Base-by-base conservation (phyloP, 2,329 filamentous ascomycete species). In the Trichoderma harzianum region DNA sequence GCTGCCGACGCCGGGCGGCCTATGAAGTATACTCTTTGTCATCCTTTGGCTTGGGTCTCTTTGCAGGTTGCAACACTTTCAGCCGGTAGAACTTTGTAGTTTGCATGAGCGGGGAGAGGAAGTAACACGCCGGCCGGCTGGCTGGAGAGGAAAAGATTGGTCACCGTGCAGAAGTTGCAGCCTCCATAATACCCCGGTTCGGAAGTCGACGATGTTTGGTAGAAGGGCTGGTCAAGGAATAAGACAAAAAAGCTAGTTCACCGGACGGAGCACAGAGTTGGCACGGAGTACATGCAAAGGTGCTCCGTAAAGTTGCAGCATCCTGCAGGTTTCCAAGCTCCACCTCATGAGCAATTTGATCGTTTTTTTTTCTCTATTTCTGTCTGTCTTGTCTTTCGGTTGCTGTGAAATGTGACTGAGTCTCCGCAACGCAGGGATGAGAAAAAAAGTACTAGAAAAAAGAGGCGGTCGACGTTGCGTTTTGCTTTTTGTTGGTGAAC, bases 131-230 rank as follows among this genome's bases (percentile, higher is more conserved):
- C 32, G 32, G 55, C 43, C 26, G 39, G 55, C 47, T 43, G 34
- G 14, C 34, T 12, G 34, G 26, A 10, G 24, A 28, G 16, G 14
- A 43, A 66, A 34, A 55, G 28, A 36, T 26, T 66, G 63, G 66
- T 47, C 53, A 28, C 26, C 32, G 66, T 32, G 55, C 53, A 68
- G 53, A 43, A 58, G 55, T 61, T 61, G 55, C 66, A 69, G 34
- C 66, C 36, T 69, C 55, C 39, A 62, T 21, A 18, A 12, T 24
- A 53, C 39, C 66, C 57, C 24, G 57, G 66, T 69, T 53, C 57
- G 66, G 66, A 69, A 69, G 66, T 69, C 53, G 66, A 69, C 66
- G 66, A 69, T 69, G 39, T n/a, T 61, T 69, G 10, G 66, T 36
- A 36, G 57, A 34, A 34, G 57, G 30, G 30, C 55, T 58, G 57